Evolutionary conservation across 495 filamentous ascomycete species (phyloP), one percentile per base, ranked within the genome.

Genomic region (Penicillium bovifimosum): DNA sequence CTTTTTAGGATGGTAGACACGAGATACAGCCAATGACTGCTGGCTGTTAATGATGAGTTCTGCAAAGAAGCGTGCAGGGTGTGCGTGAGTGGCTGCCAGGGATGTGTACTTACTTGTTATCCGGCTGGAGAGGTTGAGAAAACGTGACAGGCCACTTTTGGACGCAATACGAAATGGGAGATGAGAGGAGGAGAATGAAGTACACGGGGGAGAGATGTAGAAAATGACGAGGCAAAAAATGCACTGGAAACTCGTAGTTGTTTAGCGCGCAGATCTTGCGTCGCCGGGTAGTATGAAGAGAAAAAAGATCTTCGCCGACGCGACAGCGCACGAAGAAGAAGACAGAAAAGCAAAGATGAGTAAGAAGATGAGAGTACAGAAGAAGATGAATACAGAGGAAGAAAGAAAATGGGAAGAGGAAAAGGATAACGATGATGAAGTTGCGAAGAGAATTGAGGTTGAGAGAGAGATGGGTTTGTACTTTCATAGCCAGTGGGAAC

Each of bases 31-130:
- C 35, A 54, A 40, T 47, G 20, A 47, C 35, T 46, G 43, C 28
- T 39, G 16, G 14, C 31, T 42, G 39, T 50, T 24, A 31, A 48
- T 29, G 50, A 43, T 13, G 36, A 42, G 41, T 50, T 42, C 36
- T 57, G 49, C 43, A 54, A 56, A 31, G 47, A 52, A 50, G 48
- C 50, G 41, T 46, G 28, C 45, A 42, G 43, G 27, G 41, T 63
- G 54, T 54, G 55, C 53, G 60, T 54, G 62, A 60, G 55, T 39
- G 58, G 66, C 59, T 63, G 69, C 63, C 69, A 73, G 70, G 70
- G 70, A 73, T 69, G 64, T 61, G 58, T 64, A 67, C 65, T 69
- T 55, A 43, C 50, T 28, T 36, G 36, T 13, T 48, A 48, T 48
- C 42, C 13, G 46, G 26, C 31, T 34, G 18, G 20, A 16, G 52